Base-by-base conservation (phyloP, 257 asterid species). In the Forsythia viridissima region DNA sequence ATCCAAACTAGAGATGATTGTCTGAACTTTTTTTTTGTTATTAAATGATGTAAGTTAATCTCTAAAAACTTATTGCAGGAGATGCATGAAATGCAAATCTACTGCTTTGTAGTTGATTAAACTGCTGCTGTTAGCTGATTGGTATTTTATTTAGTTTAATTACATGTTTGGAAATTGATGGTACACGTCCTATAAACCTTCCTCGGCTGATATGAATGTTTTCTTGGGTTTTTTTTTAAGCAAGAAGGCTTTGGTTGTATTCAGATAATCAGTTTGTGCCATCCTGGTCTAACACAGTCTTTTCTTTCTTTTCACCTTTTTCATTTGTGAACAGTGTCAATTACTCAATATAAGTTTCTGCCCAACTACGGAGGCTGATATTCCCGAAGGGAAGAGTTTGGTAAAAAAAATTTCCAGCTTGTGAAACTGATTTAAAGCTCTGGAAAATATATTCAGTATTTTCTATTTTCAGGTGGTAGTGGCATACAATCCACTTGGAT, bases 401-500 rank as follows among this genome's bases (percentile, higher is more conserved):
- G 98, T 93, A 91, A 72, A n/a, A 16, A n/a, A 48, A 12, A 55
- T 83, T 51, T 84, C 74, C 74, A 68, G 72, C 42, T 74, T 59
- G 59, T 71, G n/a, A 75, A 30, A 37, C 48, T 30, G 20, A 34
- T 13, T 59, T 59, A 63, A 55, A 2, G 55, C 59, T 76, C 65
- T 12, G 72, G 4, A 77, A 68, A 77, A n/a, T 37, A 7, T 55
- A 55, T 12, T 55, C 48, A 71, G 41, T 59, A 42, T 66, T 74
- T 30, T 51, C 75, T 69, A 44, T 76, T 82, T 83, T 73, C 90
- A 93, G 98, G 96, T 90, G 59, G 86, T 90, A 76, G 89, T 90
- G 76, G 92, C 87, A 39, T 93, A 93, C 85, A 93, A 93, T 86
- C 83, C 98, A 69, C 91, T 93, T 21, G 98, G 96, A 72, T 92